These are phyloP conservation scores for Conticribra weissflogii DNA, from an alignment of 108 stramenopile genomes.

Conservation along the genomic window DNA sequence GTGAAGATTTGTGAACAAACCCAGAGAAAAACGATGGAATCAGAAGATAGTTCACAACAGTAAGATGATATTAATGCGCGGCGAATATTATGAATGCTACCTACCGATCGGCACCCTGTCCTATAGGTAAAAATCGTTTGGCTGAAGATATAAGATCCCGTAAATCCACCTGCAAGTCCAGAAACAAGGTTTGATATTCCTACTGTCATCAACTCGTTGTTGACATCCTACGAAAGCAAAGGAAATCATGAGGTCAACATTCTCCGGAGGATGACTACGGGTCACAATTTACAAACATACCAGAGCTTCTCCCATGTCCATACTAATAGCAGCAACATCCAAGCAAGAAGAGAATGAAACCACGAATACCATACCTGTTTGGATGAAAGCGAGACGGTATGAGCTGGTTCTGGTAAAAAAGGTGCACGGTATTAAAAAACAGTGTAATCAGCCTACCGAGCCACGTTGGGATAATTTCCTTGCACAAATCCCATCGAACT, in stretches of 20 bases:
- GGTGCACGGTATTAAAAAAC: no score
- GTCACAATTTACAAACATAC: no score
- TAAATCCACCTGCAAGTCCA: conserved; percentile 87
- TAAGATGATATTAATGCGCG: neutral
- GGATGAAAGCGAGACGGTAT: neutral
- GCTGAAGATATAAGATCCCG: conserved; percentile 96
- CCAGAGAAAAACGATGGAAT: conserved; percentile 25
- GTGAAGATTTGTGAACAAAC: no score
- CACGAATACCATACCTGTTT: conserved; percentile 91
- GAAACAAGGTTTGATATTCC: conserved; percentile 91
- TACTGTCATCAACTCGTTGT: conserved; percentile 91
- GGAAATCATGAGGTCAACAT: no score
- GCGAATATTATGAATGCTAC: neutral
- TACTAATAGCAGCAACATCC: conserved; percentile 92
- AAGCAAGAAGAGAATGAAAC: conserved; percentile 96
- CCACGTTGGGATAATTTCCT: conserved; percentile 80
- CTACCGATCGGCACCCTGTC: conserved; percentile 61
- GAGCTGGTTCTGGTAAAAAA: neutral
- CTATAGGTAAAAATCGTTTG: conserved; percentile 99
- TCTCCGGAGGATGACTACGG: no score
- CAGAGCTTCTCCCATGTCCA: conserved; percentile 92
- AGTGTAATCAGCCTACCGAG: conserved; percentile 61
- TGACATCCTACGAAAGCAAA: no score
- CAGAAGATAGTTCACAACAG: no score
- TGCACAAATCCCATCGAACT: conserved; percentile 77